phyloP scores from a whole-genome alignment of 164 flowering plant species.

The Tetracentron sinense region DNA sequence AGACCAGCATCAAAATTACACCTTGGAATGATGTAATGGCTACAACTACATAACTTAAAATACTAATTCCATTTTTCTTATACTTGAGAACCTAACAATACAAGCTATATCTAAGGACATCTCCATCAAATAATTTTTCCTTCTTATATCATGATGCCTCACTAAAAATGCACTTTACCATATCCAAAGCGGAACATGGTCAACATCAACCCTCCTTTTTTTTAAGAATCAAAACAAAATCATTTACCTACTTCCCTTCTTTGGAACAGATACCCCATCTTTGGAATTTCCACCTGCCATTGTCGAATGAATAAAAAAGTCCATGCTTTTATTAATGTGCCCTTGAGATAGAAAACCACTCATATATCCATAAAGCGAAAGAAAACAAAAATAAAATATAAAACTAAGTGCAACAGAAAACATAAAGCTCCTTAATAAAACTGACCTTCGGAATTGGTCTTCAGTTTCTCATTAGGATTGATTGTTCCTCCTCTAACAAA shows the following conservation, averaged over 20 bases:
- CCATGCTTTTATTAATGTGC: constrained; percentile 88
- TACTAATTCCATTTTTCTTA: not conserved
- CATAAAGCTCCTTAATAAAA: constrained; percentile 1
- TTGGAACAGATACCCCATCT: constrained; percentile 97
- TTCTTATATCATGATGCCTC: not conserved
- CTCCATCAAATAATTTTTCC: constrained; percentile 3
- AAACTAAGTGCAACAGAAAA: not conserved
- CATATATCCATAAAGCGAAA: constrained; percentile 45
- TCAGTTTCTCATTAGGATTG: constrained; percentile 71
- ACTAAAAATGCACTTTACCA: constrained; percentile 3
- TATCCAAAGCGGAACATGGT: constrained; percentile 21
- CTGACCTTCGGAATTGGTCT: constrained; percentile 80
- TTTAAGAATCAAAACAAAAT: constrained; percentile 60
- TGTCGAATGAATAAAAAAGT: constrained; percentile 93
- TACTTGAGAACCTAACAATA: not conserved
- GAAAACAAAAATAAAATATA: constrained; percentile 7
- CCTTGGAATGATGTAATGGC: not conserved
- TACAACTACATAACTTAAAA: not conserved
- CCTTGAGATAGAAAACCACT: constrained; percentile 45
- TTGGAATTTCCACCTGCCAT: constrained; percentile 99
- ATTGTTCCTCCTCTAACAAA: constrained; percentile 94
- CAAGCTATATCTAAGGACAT: not conserved
- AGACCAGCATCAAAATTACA: not conserved
- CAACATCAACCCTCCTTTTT: constrained; percentile 35
- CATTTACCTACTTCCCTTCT: constrained; percentile 99